phyloP scores from a whole-genome alignment of 805 yeast species.

The Candida yuanshanica region DNA sequence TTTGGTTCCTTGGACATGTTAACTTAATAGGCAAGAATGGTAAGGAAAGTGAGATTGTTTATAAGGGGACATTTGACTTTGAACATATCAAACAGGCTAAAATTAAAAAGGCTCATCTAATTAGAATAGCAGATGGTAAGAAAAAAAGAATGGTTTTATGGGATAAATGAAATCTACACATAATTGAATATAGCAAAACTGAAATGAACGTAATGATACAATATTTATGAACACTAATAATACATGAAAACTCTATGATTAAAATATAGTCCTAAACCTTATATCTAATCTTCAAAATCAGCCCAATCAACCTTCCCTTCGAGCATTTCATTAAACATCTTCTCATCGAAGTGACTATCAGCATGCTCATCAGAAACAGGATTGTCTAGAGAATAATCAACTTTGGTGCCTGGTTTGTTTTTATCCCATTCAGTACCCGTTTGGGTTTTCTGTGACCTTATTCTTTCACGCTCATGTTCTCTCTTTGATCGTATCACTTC shows the following conservation, averaged over 20 bases:
- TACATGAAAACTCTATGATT: neutral
- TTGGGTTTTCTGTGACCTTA: neutral
- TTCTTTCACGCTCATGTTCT: neutral
- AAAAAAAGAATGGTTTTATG: conserved; percentile 16
- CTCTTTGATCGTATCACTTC: conserved; percentile 1
- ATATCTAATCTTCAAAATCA: conserved; percentile 10
- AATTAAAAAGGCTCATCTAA: conserved; percentile 15
- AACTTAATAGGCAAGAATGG: conserved; percentile 16
- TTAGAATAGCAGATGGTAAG: conserved; percentile 13
- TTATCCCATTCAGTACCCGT: conserved; percentile 10
- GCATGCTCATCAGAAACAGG: conserved; percentile 7
- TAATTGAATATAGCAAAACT: neutral
- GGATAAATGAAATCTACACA: conserved; percentile 6
- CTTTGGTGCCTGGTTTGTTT: conserved; percentile 7
- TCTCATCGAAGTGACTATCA: conserved; percentile 4
- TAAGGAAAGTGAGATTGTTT: conserved; percentile 14
- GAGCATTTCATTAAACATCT: neutral
- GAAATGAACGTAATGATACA: conserved; percentile 1
- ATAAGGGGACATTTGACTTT: conserved; percentile 21
- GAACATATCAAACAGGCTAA: conserved; percentile 24
- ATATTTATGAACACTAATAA: neutral
- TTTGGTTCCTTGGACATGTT: conserved; percentile 18
- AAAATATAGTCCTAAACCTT: neutral
- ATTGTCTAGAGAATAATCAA: conserved; percentile 1
- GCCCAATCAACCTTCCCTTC: conserved; percentile 21